Percentiles rank a stretch among this genome's conserved stretches.
Evolutionary conservation across 2,329 filamentous ascomycete genomes (phyloP).

Genomic region (Phaeosphaeria sp.): DNA sequence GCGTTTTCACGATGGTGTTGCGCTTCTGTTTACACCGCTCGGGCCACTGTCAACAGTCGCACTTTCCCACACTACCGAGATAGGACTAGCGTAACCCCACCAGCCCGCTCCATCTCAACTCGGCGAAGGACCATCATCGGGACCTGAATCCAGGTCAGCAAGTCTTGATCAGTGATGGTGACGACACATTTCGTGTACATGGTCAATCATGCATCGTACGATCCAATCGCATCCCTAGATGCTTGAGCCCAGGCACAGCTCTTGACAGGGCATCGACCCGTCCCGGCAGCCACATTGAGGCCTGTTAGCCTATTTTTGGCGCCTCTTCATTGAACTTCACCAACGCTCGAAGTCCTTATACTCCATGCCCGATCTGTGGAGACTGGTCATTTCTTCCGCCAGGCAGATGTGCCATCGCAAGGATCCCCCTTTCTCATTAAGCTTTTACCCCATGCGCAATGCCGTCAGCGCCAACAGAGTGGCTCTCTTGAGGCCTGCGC

Average conservation of each 20-base stretch:
- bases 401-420: not conserved
- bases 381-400: not conserved
- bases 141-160: too few relatives aligned
- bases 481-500: not conserved
- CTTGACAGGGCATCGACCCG: too few relatives aligned
- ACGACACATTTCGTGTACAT: not conserved
- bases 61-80: not conserved
- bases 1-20: slow-evolving; percentile 10
- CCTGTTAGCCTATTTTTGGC: not conserved
- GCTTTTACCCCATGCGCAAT: not conserved
- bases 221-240: not conserved
- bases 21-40: slow-evolving; percentile 5
- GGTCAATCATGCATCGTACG: not conserved
- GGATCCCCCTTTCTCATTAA: not conserved
- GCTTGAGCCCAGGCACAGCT: not conserved
- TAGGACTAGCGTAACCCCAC: not conserved
- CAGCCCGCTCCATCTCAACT: not conserved
- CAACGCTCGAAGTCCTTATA: not conserved
- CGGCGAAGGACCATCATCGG: not conserved
- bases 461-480: not conserved
- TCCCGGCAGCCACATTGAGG: not conserved
- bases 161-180: too few relatives aligned
- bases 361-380: not conserved
- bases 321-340: not conserved
- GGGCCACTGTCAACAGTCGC: slow-evolving; percentile 4